Conservation (phyloP, 768 basidiomycete species). For the Lactifluus echinatus region DNA sequence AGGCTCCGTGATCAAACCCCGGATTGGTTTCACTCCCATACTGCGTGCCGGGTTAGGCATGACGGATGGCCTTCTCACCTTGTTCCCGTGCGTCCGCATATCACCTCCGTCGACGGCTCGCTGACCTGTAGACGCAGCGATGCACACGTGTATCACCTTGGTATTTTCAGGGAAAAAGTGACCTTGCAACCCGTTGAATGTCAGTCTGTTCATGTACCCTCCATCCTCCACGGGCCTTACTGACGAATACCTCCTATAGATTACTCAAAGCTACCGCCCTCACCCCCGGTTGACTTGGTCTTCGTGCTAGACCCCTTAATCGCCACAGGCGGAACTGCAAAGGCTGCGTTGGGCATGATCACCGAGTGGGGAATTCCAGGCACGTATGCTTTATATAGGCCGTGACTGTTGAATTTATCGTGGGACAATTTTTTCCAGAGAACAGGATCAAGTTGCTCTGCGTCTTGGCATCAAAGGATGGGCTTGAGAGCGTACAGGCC, state of each 20-base stretch:
- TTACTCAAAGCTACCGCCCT: slow-evolving; percentile 80
- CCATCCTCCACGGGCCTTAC: too few relatives aligned
- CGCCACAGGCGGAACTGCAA: slow-evolving; percentile 89
- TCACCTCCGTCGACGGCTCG: background rate
- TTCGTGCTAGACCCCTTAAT: slow-evolving; percentile 88
- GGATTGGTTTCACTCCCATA: slow-evolving; percentile 84
- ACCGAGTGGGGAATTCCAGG: slow-evolving; percentile 73
- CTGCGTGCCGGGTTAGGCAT: slow-evolving; percentile 90
- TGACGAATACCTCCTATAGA: slow-evolving; percentile 37
- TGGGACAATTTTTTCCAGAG: slow-evolving; percentile 30
- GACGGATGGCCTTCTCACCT: slow-evolving; percentile 75
- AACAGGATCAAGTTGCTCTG: slow-evolving; percentile 72
- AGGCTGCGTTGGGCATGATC: slow-evolving; percentile 82
- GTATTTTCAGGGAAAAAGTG: slow-evolving; percentile 80
- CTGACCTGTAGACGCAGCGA: slow-evolving; percentile 31
- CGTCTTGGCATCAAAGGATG: slow-evolving; percentile 70
- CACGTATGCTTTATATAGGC: slow-evolving; percentile 27
- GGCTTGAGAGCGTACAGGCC: slow-evolving; percentile 54
- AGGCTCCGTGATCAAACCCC: slow-evolving; percentile 65
- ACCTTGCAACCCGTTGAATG: slow-evolving; percentile 89
- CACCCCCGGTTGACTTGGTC: slow-evolving; percentile 71
- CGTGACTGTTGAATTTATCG: background rate
- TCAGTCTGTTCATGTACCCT: slow-evolving; percentile 30
- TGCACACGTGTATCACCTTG: slow-evolving; percentile 85
- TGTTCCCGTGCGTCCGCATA: slow-evolving; percentile 75